phyloP scores from a whole-genome alignment of 805 yeast genomes.

The Barnettozyma wickerhamii region DNA sequence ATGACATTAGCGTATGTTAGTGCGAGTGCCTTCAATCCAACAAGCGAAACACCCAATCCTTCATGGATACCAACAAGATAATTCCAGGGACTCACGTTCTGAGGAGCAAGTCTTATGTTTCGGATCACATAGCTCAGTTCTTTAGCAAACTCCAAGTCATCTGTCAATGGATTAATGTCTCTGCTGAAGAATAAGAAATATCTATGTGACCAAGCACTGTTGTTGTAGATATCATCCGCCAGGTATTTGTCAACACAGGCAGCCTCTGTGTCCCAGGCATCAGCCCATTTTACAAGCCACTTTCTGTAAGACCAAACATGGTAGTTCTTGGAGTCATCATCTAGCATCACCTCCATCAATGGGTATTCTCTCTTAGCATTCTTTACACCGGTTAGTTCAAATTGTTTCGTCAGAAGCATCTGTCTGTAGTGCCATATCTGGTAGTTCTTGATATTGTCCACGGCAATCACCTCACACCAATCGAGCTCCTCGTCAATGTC shows the following conservation, averaged over 20 bases:
- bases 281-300: slow-evolving; percentile 67
- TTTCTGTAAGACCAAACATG: slow-evolving; percentile 94
- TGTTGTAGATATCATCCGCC: slow-evolving; percentile 69
- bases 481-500: slow-evolving; percentile 52
- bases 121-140: slow-evolving; percentile 53
- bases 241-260: slow-evolving; percentile 46
- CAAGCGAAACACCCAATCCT: slow-evolving; percentile 25
- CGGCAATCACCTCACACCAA: slow-evolving; percentile 76
- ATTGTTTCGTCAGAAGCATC: slow-evolving; percentile 40
- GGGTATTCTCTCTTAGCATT: slow-evolving; percentile 56
- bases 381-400: slow-evolving; percentile 27
- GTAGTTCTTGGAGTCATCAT: slow-evolving; percentile 83
- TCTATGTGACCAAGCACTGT: slow-evolving; percentile 92
- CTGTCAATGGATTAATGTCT: slow-evolving; percentile 10
- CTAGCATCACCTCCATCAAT: slow-evolving; percentile 61
- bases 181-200: slow-evolving; percentile 46
- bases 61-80: slow-evolving; percentile 61
- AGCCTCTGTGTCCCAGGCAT: slow-evolving; percentile 47
- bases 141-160: slow-evolving; percentile 24
- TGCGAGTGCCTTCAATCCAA: slow-evolving; percentile 43
- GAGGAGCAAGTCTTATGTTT: slow-evolving; percentile 60
- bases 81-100: slow-evolving; percentile 84
- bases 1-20: slow-evolving; percentile 34
- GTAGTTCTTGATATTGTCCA: slow-evolving; percentile 82
- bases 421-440: slow-evolving; percentile 97